phyloP scores from a whole-genome alignment of 371 early-diverging fungal genomes.

The Actinomucor elegans region DNA sequence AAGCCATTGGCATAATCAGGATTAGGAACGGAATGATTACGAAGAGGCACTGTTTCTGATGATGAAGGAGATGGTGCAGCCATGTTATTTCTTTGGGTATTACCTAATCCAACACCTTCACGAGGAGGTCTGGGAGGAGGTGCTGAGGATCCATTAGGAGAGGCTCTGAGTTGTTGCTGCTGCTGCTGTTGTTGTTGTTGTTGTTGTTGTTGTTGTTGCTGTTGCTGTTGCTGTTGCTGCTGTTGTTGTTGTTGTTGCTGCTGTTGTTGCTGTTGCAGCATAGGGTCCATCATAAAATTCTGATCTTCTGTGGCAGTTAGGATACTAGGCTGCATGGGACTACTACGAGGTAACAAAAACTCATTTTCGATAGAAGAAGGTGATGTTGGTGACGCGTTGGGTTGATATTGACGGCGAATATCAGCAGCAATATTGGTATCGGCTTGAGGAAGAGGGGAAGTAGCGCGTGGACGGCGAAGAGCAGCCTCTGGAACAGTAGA shows the following conservation, averaged over 20 bases:
- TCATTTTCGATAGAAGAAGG: conserved; percentile 16
- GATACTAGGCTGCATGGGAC: conserved; percentile 5
- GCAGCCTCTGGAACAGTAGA: conserved; percentile 50
- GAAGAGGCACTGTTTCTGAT: conserved; percentile 5
- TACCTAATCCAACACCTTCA: conserved; percentile 47
- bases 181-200: not conserved
- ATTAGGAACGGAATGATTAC: conserved; percentile 1
- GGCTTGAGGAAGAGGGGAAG: conserved; percentile 33
- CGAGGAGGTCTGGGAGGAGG: conserved; percentile 52
- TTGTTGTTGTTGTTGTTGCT: not conserved
- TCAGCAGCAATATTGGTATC: conserved; percentile 28
- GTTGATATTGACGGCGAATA: conserved; percentile 23
- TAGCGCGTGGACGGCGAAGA: conserved; percentile 44
- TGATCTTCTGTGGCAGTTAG: not conserved
- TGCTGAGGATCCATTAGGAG: conserved; percentile 3
- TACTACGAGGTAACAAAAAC: not conserved
- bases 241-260: not conserved
- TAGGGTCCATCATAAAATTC: not conserved
- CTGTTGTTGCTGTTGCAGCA: not conserved
- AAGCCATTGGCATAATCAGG: not conserved
- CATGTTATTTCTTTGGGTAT: conserved; percentile 24
- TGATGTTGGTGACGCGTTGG: conserved; percentile 23
- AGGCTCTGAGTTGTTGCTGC: conserved; percentile 3
- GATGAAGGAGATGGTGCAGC: conserved; percentile 5
- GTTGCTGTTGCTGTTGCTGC: not conserved